Evolutionary conservation across 306 rosid genomes (phyloP).

Genomic region (Nissolia schottii): DNA sequence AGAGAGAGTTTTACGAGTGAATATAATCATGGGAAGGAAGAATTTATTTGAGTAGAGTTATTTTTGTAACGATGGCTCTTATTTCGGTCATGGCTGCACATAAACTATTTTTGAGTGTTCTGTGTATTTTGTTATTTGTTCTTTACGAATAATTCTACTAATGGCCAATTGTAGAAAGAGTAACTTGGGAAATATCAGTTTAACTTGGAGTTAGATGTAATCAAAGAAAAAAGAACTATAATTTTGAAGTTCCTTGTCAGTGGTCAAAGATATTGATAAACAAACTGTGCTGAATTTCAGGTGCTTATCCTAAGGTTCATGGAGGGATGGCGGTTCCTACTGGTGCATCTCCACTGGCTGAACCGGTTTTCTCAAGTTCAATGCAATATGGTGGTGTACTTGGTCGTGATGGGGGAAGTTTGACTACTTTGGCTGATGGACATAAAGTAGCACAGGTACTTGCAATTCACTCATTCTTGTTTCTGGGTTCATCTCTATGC

Average conservation of each 20-base stretch:
- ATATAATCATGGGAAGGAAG: conserved; percentile 5
- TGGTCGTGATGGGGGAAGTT: conserved; percentile 65
- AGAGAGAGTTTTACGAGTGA: neutral
- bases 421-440: conserved; percentile 44
- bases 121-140: neutral
- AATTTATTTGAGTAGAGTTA: neutral
- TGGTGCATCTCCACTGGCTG: conserved; percentile 47
- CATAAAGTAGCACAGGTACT: conserved; percentile 60
- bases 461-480: neutral
- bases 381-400: conserved; percentile 49
- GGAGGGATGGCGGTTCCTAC: conserved; percentile 52
- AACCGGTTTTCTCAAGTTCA: conserved; percentile 51
- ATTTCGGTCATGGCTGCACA: neutral
- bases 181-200: neutral
- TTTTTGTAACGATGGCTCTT: conserved; percentile 3
- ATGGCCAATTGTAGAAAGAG: neutral
- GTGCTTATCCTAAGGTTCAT: conserved; percentile 62
- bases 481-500: conserved; percentile 2
- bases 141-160: neutral
- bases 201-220: neutral
- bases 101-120: neutral
- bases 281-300: conserved; percentile 35
- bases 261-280: conserved; percentile 6
- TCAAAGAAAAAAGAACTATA: neutral
- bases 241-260: conserved; percentile 8